Percentiles rank a stretch among this genome's conserved stretches.
These are phyloP conservation scores for Stevia rebaudiana DNA, from an alignment of 140 eudicot genomes.

Conservation along the genomic window DNA sequence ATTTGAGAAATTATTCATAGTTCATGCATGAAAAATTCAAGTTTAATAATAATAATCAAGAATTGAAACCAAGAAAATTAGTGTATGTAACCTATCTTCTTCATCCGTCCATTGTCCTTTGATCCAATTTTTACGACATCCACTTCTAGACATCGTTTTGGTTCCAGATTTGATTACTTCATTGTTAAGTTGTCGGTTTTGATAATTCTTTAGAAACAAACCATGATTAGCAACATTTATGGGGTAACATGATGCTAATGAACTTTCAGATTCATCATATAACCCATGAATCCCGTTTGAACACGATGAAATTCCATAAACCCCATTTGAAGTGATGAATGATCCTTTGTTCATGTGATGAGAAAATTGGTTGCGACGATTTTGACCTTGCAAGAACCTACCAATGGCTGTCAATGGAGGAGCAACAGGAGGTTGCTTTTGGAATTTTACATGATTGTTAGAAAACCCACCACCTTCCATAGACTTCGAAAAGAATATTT, in stretches of 20 bases:
- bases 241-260: constrained; percentile 15
- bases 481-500: constrained; percentile 14
- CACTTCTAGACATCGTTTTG: constrained; percentile 23
- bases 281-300: constrained; percentile 4
- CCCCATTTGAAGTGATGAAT: constrained; percentile 19
- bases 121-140: constrained; percentile 27
- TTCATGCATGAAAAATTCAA: constrained; percentile 18
- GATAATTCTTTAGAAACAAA: constrained; percentile 17
- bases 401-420: constrained; percentile 57
- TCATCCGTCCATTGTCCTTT: constrained; percentile 65
- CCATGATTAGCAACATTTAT: constrained; percentile 18
- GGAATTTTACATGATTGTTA: constrained; percentile 28
- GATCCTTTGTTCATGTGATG: constrained; percentile 26
- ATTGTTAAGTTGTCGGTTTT: constrained; percentile 9
- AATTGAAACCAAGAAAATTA: background rate
- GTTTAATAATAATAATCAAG: background rate
- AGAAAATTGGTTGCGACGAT: constrained; percentile 23
- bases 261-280: constrained; percentile 13
- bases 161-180: constrained; percentile 17
- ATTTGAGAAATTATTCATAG: background rate
- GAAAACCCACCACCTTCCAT: constrained; percentile 46
- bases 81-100: constrained; percentile 45
- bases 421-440: constrained; percentile 27
- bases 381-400: constrained; percentile 52
- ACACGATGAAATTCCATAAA: constrained; percentile 18